Percentiles rank a stretch among this genome's conserved stretches.
Conservation (phyloP, 2,329 filamentous ascomycete species). For the Cladosporium austrohemisphaericum region DNA sequence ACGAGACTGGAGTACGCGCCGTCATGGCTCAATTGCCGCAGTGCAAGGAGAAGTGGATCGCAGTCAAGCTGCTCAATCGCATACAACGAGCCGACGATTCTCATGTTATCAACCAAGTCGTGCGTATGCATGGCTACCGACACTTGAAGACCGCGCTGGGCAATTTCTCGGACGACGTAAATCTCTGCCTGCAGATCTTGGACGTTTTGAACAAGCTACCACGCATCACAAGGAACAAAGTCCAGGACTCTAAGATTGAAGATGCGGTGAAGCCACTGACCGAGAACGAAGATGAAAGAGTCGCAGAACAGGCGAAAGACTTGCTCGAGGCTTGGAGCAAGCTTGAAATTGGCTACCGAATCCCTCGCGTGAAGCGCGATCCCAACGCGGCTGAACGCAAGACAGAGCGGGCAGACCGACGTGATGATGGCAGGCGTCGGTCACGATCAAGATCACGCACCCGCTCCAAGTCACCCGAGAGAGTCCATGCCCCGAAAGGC, state of each 20-base stretch:
- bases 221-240: conserved; percentile 91
- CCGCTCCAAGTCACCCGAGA: conserved; percentile 46
- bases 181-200: conserved; percentile 83
- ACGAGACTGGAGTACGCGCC: conserved; percentile 81
- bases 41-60: conserved; percentile 99
- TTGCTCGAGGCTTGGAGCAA: conserved; percentile 84
- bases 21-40: conserved; percentile 97
- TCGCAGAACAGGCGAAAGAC: conserved; percentile 65
- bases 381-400: conserved; percentile 57
- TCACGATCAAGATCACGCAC: conserved; percentile 45
- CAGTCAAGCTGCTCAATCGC: conserved; percentile 85
- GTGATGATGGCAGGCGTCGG: conserved; percentile 48
- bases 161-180: conserved; percentile 83
- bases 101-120: conserved; percentile 78
- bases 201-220: conserved; percentile 87
- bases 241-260: conserved; percentile 93
- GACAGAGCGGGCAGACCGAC: conserved; percentile 62
- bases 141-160: conserved; percentile 84
- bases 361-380: conserved; percentile 83
- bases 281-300: conserved; percentile 63
- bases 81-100: conserved; percentile 86
- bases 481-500: conserved; percentile 48
- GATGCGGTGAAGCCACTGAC: conserved; percentile 66
- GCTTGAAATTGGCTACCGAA: conserved; percentile 85
- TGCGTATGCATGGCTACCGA: conserved; percentile 95